Percentiles rank a stretch among this genome's conserved stretches.
Conservation (phyloP, 495 filamentous ascomycete species). For the Hypoxylon lenormandii region DNA sequence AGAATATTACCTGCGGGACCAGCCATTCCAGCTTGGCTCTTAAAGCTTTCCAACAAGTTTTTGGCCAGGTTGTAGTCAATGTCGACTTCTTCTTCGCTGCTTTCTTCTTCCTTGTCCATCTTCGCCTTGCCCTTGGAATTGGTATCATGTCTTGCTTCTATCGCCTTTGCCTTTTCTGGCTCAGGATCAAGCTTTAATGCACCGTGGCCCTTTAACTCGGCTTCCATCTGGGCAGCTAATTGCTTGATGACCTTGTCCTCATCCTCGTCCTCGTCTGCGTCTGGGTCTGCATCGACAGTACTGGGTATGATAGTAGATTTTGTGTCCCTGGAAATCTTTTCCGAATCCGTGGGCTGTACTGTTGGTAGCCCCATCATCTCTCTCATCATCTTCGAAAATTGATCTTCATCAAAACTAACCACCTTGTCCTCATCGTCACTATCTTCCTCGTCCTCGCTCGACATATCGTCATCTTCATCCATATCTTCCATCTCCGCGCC, state of each 20-base stretch:
- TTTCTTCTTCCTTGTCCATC: constrained; percentile 53
- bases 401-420: constrained; percentile 83
- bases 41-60: constrained; percentile 91
- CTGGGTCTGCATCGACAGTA: constrained; percentile 49
- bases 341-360: constrained; percentile 31
- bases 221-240: constrained; percentile 81
- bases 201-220: constrained; percentile 80
- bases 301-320: neutral
- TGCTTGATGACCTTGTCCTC: constrained; percentile 77
- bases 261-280: constrained; percentile 61
- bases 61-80: constrained; percentile 88
- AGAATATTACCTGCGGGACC: constrained; percentile 89
- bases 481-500: constrained; percentile 83
- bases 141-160: constrained; percentile 27
- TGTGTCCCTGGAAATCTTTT: constrained; percentile 47
- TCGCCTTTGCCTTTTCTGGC: constrained; percentile 39
- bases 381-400: constrained; percentile 87
- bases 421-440: constrained; percentile 77
- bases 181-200: constrained; percentile 73
- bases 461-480: constrained; percentile 73
- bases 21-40: constrained; percentile 83
- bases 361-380: constrained; percentile 91
- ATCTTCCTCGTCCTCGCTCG: constrained; percentile 62
- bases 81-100: constrained; percentile 70
- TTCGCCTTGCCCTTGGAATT: constrained; percentile 37